Percentiles rank a stretch among this genome's conserved stretches.
These are phyloP conservation scores for Apiosordaria backusii DNA, from an alignment of 495 filamentous ascomycete species.

Conservation along the genomic window DNA sequence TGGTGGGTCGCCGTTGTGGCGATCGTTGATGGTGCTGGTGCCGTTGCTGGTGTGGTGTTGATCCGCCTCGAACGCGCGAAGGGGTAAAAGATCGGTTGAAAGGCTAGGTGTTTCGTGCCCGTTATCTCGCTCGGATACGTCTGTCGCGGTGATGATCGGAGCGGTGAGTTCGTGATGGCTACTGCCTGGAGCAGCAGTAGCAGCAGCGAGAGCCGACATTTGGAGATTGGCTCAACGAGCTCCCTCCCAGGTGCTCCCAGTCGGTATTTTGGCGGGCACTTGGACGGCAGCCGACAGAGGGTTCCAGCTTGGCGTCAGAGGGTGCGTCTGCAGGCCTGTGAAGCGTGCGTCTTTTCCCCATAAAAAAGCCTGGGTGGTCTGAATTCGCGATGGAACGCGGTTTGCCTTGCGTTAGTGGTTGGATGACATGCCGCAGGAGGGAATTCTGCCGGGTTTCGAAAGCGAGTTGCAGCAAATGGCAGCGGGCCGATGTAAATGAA, in stretches of 20 bases:
- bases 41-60: conserved; percentile 12
- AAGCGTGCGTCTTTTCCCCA: background rate
- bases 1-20: conserved; percentile 19
- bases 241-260: background rate
- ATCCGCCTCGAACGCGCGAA: conserved; percentile 25
- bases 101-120: conserved; percentile 29
- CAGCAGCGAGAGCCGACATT: conserved; percentile 28
- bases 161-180: conserved; percentile 16
- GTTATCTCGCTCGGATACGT: background rate
- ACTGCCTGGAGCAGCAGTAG: conserved; percentile 33
- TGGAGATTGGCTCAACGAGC: conserved; percentile 9
- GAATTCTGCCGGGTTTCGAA: background rate
- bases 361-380: background rate
- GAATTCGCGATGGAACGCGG: background rate
- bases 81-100: conserved; percentile 40
- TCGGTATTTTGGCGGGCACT: background rate
- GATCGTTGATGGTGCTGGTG: conserved; percentile 15
- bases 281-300: conserved; percentile 1
- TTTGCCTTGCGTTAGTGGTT: conserved; percentile 1
- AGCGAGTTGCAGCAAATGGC: background rate
- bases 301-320: conserved; percentile 2
- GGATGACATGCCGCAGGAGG: conserved; percentile 4
- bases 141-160: conserved; percentile 17
- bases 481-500: background rate
- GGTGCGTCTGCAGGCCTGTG: background rate